phyloP scores from a whole-genome alignment of 2,329 filamentous ascomycete genomes.

The Gaeumannomyces sp. region DNA sequence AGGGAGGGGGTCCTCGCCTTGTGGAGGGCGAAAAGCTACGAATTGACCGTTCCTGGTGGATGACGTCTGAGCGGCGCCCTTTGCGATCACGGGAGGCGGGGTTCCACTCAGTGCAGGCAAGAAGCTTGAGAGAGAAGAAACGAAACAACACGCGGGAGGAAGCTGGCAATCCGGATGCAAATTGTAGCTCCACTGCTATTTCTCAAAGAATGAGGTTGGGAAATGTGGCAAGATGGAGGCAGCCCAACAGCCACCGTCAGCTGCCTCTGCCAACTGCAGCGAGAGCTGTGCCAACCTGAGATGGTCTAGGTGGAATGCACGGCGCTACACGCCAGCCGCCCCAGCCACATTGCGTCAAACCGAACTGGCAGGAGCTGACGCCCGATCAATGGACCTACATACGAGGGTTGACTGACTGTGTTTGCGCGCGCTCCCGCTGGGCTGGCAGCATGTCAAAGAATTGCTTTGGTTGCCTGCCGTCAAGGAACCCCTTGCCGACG shows the following conservation, averaged over 20 bases:
- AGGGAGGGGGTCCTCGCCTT: neutral
- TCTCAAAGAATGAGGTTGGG: neutral
- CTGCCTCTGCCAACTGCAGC: neutral
- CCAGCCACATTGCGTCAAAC: neutral
- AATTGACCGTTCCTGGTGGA: neutral
- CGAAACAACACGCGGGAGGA: neutral
- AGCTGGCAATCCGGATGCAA: neutral
- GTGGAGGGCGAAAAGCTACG: slow-evolving; percentile 1
- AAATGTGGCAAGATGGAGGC: too few relatives aligned
- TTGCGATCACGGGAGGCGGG: neutral
- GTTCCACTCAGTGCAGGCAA: neutral
- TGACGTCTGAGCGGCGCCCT: neutral
- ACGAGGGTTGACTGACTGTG: neutral
- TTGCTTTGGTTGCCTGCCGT: too few relatives aligned
- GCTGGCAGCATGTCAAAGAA: too few relatives aligned
- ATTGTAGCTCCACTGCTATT: neutral
- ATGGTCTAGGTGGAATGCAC: neutral
- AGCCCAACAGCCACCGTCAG: neutral
- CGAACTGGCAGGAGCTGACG: neutral
- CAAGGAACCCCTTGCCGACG: neutral
- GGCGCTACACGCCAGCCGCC: neutral
- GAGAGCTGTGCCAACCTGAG: neutral
- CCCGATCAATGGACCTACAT: too few relatives aligned
- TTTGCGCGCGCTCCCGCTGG: neutral
- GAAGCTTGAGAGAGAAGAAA: neutral